Percentiles rank a stretch among this genome's conserved stretches.
phyloP scores from a whole-genome alignment of 2,329 filamentous ascomycete species.

The Pestalotiopsis sp. region DNA sequence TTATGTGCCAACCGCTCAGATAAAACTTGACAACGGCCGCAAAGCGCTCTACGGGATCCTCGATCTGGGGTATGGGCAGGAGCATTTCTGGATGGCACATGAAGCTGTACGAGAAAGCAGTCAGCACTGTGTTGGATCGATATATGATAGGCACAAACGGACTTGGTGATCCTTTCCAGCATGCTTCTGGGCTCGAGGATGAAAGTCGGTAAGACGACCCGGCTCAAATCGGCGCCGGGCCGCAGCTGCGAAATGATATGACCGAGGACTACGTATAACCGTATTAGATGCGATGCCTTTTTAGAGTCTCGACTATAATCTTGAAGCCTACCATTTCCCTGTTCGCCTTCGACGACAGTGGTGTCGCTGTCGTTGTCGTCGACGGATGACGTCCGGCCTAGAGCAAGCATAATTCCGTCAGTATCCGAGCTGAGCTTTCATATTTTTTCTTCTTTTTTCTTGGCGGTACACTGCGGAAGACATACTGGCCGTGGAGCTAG shows the following conservation, averaged over 20 bases:
- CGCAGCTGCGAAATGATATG: constrained; percentile 98
- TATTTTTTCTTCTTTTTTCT: no score
- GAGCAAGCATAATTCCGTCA: background rate
- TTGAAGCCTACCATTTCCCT: constrained; percentile 79
- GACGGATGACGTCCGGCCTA: constrained; percentile 44
- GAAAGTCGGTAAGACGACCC: constrained; percentile 94
- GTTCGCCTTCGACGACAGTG: constrained; percentile 83
- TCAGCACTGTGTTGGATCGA: background rate
- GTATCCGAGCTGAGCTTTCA: constrained; percentile 4
- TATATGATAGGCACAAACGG: constrained; percentile 35
- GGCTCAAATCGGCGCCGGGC: constrained; percentile 90
- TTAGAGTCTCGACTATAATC: background rate
- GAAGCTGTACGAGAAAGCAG: constrained; percentile 64
- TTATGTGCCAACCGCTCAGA: constrained; percentile 97
- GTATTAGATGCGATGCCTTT: constrained; percentile 13
- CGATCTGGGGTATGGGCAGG: constrained; percentile 81
- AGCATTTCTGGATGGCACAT: constrained; percentile 99
- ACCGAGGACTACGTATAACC: constrained; percentile 69
- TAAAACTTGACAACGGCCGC: constrained; percentile 98
- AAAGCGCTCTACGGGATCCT: constrained; percentile 88
- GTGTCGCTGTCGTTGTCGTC: constrained; percentile 72
- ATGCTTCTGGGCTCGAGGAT: constrained; percentile 97
- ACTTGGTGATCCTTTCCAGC: constrained; percentile 99
- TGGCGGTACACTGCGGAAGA: background rate
- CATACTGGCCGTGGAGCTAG: constrained; percentile 16